Evolutionary conservation across 805 yeast genomes (phyloP).

Genomic region (Yamadazyma ubonensis): DNA sequence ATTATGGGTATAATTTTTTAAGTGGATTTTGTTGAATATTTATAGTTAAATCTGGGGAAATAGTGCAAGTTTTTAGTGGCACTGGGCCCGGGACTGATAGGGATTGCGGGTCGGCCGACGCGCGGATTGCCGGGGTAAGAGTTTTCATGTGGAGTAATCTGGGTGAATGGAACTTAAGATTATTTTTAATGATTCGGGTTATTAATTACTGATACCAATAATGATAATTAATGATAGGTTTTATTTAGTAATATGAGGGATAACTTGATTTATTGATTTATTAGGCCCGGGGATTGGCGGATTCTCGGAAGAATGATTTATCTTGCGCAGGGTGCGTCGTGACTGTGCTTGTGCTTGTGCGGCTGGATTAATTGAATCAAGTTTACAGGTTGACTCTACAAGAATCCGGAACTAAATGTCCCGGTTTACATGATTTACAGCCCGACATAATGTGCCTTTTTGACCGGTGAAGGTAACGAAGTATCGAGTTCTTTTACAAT

Average conservation of each 20-base stretch:
- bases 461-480: too few relatives aligned
- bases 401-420: too few relatives aligned
- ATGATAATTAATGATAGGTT: too few relatives aligned
- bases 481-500: too few relatives aligned
- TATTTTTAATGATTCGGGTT: neutral
- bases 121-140: conserved; percentile 5
- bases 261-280: too few relatives aligned
- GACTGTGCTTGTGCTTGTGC: neutral
- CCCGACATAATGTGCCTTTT: too few relatives aligned
- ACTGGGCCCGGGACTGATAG: conserved; percentile 7
- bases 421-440: too few relatives aligned
- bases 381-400: too few relatives aligned
- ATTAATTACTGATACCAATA: too few relatives aligned
- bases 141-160: conserved; percentile 4
- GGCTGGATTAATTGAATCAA: too few relatives aligned
- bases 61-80: neutral
- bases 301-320: conserved; percentile 1
- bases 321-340: neutral
- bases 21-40: conserved; percentile 5
- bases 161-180: conserved; percentile 6
- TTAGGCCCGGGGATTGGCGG: conserved; percentile 5
- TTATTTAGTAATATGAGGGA: too few relatives aligned
- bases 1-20: neutral
- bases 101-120: neutral
- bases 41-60: conserved; percentile 3